Conservation (phyloP, 805 yeast species). For the Ogataea ramenticola region DNA sequence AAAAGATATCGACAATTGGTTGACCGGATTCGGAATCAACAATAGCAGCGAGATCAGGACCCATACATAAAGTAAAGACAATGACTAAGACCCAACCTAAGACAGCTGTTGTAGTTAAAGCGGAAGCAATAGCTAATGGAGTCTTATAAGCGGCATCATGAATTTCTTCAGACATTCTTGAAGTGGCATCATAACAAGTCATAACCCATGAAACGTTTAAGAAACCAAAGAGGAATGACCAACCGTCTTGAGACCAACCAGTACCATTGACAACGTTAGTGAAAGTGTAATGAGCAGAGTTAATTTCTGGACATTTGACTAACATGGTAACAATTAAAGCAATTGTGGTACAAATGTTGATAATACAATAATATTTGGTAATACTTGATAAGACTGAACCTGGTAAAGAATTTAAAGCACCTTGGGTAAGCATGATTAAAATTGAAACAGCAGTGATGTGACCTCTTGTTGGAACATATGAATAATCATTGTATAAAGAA, state of each 20-base stretch:
- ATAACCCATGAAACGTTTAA: constrained; percentile 54
- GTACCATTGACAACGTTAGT: constrained; percentile 37
- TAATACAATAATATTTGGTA: constrained; percentile 45
- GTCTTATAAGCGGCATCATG: constrained; percentile 46
- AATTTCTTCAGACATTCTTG: constrained; percentile 51
- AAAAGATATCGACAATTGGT: constrained; percentile 46
- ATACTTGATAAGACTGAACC: constrained; percentile 41
- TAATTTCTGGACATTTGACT: constrained; percentile 42
- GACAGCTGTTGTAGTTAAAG: constrained; percentile 41
- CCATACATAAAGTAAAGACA: constrained; percentile 39
- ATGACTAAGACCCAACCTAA: constrained; percentile 43
- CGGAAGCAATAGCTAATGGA: constrained; percentile 53
- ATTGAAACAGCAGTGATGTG: constrained; percentile 44
- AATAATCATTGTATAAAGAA: constrained; percentile 28
- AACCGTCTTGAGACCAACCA: constrained; percentile 46
- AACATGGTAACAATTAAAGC: constrained; percentile 47
- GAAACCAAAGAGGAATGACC: constrained; percentile 53
- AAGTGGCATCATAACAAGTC: constrained; percentile 49
- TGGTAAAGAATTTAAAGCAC: constrained; percentile 42
- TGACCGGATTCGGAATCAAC: constrained; percentile 34
- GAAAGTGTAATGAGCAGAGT: constrained; percentile 40
- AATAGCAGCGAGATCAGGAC: constrained; percentile 28
- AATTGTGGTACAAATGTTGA: constrained; percentile 41
- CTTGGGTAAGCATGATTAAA: constrained; percentile 42
- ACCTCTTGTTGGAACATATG: constrained; percentile 34